These are phyloP conservation scores for Ophiostoma himal-ulmi DNA, from an alignment of 2,329 filamentous ascomycete species.

Conservation along the genomic window DNA sequence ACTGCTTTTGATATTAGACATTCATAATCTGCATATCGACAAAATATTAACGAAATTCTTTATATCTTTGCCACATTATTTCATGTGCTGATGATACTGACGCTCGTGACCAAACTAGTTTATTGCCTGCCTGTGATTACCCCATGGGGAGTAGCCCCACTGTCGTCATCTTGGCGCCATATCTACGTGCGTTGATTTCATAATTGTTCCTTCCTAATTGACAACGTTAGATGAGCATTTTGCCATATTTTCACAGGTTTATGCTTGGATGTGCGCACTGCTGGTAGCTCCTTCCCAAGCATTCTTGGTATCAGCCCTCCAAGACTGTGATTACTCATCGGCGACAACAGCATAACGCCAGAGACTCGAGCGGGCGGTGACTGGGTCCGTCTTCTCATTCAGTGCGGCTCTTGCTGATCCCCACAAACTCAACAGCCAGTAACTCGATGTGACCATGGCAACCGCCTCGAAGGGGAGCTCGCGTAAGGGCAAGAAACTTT, in stretches of 20 bases:
- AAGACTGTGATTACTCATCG: not conserved
- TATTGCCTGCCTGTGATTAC: not conserved
- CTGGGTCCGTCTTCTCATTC: not conserved
- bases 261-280: not conserved
- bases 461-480: not conserved
- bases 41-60: not conserved
- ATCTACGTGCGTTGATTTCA: not conserved
- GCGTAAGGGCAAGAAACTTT: not conserved
- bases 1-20: not conserved
- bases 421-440: not conserved
- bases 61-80: not conserved
- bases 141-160: not conserved
- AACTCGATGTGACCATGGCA: not conserved
- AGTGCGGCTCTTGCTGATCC: not conserved
- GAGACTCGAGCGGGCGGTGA: not conserved
- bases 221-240: not conserved
- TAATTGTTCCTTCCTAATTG: not conserved
- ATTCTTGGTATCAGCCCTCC: not conserved
- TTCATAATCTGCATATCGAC: not conserved
- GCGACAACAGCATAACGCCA: not conserved
- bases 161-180: not conserved
- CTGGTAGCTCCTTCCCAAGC: not conserved
- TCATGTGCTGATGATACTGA: not conserved
- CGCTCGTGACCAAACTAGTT: not conserved
- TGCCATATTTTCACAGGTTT: not conserved